Evolutionary conservation across 306 rosid species (phyloP).

Genomic region (Vigna unguiculata): DNA sequence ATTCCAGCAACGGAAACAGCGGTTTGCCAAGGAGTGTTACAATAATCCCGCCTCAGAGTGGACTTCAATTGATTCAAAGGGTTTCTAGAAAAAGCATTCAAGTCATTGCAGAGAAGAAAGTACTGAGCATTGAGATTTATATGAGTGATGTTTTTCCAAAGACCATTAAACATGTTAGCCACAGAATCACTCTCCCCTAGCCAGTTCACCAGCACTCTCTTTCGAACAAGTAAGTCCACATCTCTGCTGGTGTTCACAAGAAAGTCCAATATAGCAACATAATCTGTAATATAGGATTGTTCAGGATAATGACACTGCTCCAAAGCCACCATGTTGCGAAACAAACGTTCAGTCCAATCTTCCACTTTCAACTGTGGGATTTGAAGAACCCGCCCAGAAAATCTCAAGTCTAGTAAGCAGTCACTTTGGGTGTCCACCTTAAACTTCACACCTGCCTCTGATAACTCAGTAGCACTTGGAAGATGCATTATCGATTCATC

Average conservation of each 20-base stretch:
- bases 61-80: constrained; percentile 38
- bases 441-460: constrained; percentile 45
- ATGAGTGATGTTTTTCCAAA: constrained; percentile 21
- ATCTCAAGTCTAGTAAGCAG: constrained; percentile 26
- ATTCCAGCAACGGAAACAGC: constrained; percentile 47
- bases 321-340: constrained; percentile 48
- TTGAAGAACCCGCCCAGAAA: constrained; percentile 38
- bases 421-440: neutral
- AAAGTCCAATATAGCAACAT: constrained; percentile 39
- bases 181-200: constrained; percentile 45
- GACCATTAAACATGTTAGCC: constrained; percentile 40
- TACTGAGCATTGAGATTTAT: constrained; percentile 12
- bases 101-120: neutral
- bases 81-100: constrained; percentile 40
- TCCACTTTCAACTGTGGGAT: constrained; percentile 43
- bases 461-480: constrained; percentile 40
- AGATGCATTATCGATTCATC: neutral
- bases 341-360: constrained; percentile 42
- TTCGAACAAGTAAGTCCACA: constrained; percentile 43
- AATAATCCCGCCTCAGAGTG: constrained; percentile 45
- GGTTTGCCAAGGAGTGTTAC: constrained; percentile 44
- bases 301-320: constrained; percentile 47
- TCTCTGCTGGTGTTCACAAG: constrained; percentile 43
- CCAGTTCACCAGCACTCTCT: constrained; percentile 36
- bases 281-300: constrained; percentile 37